Conservation (phyloP, 2,329 filamentous ascomycete genomes). For the Microdochium bolleyi region DNA sequence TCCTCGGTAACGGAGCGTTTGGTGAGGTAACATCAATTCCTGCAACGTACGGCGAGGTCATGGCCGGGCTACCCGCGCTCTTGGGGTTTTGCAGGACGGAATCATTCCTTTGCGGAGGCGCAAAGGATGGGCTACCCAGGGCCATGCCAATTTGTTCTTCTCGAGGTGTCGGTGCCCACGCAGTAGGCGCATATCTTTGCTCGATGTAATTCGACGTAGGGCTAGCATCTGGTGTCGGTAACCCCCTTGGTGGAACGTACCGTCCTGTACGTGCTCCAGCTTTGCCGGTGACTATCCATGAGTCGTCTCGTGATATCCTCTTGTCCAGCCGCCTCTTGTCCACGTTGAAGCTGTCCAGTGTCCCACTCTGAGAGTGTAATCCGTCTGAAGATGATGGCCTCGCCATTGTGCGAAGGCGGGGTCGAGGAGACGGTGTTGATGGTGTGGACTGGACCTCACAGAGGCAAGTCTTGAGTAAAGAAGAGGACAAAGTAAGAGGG, state of each 20-base stretch:
- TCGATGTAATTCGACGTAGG: constrained; percentile 21
- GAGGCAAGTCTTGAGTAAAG: neutral
- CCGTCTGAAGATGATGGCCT: neutral
- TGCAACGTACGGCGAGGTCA: constrained; percentile 12
- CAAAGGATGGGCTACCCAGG: constrained; percentile 57
- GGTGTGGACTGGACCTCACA: neutral
- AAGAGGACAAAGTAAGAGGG: neutral
- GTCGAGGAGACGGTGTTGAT: neutral
- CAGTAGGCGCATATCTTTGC: constrained; percentile 17
- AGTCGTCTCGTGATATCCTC: constrained; percentile 36
- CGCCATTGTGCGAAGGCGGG: neutral
- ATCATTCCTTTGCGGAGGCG: constrained; percentile 17
- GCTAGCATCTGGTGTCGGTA: constrained; percentile 34
- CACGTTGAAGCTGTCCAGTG: constrained; percentile 14
- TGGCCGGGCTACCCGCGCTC: neutral
- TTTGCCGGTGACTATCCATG: constrained; percentile 10
- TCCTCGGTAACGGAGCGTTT: constrained; percentile 24
- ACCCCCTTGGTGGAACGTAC: constrained; percentile 30
- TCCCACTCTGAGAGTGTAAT: neutral
- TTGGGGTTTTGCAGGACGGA: neutral
- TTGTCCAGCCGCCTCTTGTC: constrained; percentile 19
- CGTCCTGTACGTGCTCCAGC: constrained; percentile 10
- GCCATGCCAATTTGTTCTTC: constrained; percentile 59
- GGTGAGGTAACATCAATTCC: constrained; percentile 10
- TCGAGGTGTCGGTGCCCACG: constrained; percentile 30